Conservation (phyloP, 2,329 filamentous ascomycete genomes). For the Talaromyces sp. region DNA sequence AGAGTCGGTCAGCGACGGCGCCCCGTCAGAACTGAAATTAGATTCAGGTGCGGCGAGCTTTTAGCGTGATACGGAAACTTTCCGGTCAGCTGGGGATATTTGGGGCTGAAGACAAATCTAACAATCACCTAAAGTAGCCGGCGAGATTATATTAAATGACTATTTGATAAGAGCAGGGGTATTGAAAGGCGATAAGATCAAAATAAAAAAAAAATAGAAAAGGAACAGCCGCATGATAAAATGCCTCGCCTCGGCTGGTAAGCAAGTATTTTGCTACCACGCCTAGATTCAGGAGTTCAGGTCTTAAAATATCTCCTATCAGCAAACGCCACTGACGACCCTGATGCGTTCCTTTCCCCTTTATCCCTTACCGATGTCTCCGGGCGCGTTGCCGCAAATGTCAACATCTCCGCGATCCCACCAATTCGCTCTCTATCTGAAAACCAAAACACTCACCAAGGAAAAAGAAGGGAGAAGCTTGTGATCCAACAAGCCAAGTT, state of each 20-base stretch:
- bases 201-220: neutral
- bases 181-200: neutral
- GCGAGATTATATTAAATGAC: neutral
- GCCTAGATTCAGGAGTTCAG: neutral
- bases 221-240: no score
- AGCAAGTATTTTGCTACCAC: no score
- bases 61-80: conserved; percentile 12
- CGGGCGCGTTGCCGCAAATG: conserved; percentile 9
- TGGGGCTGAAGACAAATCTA: conserved; percentile 13
- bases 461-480: neutral
- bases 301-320: neutral
- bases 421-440: neutral
- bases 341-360: neutral
- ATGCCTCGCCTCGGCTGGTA: no score
- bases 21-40: neutral
- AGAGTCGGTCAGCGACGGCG: conserved; percentile 23
- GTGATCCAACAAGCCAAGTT: neutral
- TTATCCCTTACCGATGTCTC: conserved; percentile 9
- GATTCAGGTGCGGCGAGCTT: neutral
- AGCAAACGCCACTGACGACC: conserved; percentile 3
- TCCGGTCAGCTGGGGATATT: conserved; percentile 2
- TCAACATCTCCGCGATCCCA: conserved; percentile 8
- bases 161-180: neutral
- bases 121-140: neutral
- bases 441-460: neutral